A percentile compares a stretch with the other conserved stretches of the same genome.
Evolutionary conservation across 192 early-diverging fungal species (phyloP).

Genomic region (Diversispora epigaea): DNA sequence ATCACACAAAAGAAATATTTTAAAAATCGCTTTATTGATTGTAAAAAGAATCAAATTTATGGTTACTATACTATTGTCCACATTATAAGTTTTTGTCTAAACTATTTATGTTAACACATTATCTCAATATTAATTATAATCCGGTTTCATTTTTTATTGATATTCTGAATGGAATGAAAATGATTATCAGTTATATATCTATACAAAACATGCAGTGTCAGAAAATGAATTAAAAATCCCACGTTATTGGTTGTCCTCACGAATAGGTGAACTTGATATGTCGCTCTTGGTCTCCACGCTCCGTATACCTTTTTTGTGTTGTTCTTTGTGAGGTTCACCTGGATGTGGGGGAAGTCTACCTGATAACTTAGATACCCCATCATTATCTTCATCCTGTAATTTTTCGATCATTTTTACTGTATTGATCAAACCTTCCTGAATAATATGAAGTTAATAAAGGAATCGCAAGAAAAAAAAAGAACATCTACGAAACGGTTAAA

Average conservation of each 20-base stretch:
- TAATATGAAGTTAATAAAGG: constrained; percentile 4
- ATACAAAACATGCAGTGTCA: too few relatives aligned
- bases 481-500: neutral
- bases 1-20: too few relatives aligned
- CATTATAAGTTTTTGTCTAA: too few relatives aligned
- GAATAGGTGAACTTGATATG: constrained; percentile 20
- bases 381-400: constrained; percentile 28
- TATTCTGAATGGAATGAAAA: too few relatives aligned
- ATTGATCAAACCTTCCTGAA: constrained; percentile 29
- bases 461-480: constrained; percentile 13
- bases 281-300: neutral
- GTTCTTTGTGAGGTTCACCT: constrained; percentile 24
- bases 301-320: constrained; percentile 16
- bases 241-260: neutral
- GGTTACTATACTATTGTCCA: too few relatives aligned
- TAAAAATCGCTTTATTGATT: too few relatives aligned
- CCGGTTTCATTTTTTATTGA: too few relatives aligned
- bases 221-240: too few relatives aligned
- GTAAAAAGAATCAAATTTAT: too few relatives aligned
- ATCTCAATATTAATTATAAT: too few relatives aligned
- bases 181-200: too few relatives aligned
- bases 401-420: constrained; percentile 25
- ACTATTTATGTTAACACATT: too few relatives aligned
- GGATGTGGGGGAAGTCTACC: constrained; percentile 20
- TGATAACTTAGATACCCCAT: constrained; percentile 29